Base-by-base conservation (phyloP, 352 stramenopile genomes). In the Pythium diclinum region DNA sequence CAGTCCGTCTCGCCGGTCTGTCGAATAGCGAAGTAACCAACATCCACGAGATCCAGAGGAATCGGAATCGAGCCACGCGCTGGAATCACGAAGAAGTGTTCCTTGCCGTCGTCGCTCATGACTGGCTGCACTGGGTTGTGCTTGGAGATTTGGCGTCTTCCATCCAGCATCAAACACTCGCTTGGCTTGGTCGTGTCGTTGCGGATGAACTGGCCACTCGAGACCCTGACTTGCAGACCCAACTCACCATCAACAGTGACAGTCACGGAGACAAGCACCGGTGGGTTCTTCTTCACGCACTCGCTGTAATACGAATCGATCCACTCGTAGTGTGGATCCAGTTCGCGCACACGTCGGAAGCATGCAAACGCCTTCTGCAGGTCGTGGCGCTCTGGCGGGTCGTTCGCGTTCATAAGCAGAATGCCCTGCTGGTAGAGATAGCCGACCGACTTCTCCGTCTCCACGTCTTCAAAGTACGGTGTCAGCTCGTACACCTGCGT, bases 1-100 rank as follows among this genome's bases (percentile, higher is more conserved):
- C 87, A 96, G 17, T 92, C 84, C 6, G 75, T 87, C 71, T 96
- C 87, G 23, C 87, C 87, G 36, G 83, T 79, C 67, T 96, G 87
- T 2, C 87, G 84, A 74, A 96, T 94, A 32, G 82, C 81, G 53
- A 94, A 96, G 44, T 67, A 78, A 0, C 87, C 87, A 6, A 63
- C 61, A 44, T 87, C 83, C 44, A 93, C 75, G 34, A 96, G 71
- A 63, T 91, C 69, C 34, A 96, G 72, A 19, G 87, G 86, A 65
- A 96, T 89, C 25, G 72, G 80, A 44, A 94, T 71, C 11, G 69
- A 77, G 5, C 65, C 75, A 8, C 85, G 51, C n/a, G 81, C 74
- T 16, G 78, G 64, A 1, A 96, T 34, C 32, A 81, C 72, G 34
- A 76, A 91, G 47, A 79, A 96, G 28, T 65, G 57, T 51, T 94